phyloP scores from a whole-genome alignment of 352 stramenopile species.

The Phytophthora sp. region DNA sequence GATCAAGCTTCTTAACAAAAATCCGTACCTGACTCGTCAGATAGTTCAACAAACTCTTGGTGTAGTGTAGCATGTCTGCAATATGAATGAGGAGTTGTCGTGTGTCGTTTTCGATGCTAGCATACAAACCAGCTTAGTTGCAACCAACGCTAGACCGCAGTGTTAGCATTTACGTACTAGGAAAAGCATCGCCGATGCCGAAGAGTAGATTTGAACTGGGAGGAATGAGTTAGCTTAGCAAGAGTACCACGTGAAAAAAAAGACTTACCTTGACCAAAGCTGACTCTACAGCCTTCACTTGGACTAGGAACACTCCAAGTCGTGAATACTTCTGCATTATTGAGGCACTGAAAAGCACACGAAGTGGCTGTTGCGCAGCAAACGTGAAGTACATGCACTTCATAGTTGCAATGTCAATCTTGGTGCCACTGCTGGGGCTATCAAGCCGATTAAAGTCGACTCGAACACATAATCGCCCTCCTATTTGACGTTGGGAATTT shows the following conservation, averaged over 20 bases:
- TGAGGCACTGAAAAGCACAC: constrained; percentile 62
- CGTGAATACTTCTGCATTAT: constrained; percentile 71
- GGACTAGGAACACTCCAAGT: constrained; percentile 58
- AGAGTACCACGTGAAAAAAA: too few species aligned
- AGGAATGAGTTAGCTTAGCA: background rate
- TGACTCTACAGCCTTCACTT: constrained; percentile 71
- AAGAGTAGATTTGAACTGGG: constrained; percentile 66
- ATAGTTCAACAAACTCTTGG: constrained; percentile 69
- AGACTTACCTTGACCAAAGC: constrained; percentile 56
- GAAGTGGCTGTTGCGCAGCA: constrained; percentile 48
- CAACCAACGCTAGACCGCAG: background rate
- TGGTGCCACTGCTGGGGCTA: constrained; percentile 27
- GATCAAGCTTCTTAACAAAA: background rate
- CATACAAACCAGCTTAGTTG: background rate
- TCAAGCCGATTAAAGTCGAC: constrained; percentile 60
- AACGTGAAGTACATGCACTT: constrained; percentile 71
- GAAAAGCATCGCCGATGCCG: constrained; percentile 54
- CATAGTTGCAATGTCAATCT: constrained; percentile 62
- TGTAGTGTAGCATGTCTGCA: constrained; percentile 82
- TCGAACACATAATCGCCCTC: constrained; percentile 50
- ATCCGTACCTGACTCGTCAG: constrained; percentile 63
- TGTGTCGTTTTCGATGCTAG: constrained; percentile 51
- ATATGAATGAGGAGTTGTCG: constrained; percentile 53
- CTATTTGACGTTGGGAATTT: constrained; percentile 39
- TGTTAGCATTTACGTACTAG: constrained; percentile 51